Base-by-base conservation (phyloP, 306 rosid species). In the Rosa lucieae region DNA sequence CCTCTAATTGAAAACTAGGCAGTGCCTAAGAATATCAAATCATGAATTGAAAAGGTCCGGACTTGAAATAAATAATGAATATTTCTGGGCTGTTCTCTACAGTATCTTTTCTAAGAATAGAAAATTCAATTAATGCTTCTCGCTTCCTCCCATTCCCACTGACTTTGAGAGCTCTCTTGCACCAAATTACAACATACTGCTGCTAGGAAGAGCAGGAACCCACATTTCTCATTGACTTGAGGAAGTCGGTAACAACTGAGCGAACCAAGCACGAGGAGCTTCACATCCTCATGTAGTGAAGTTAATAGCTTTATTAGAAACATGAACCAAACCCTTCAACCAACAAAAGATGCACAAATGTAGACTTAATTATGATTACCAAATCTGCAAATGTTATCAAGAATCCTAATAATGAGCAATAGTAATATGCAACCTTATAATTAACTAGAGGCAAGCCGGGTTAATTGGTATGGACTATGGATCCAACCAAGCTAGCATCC, bases 21-120 rank as follows among this genome's bases (percentile, higher is more conserved):
- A 26, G 43, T 74, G 78, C 70, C 58, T 17, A 20, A 75, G 47
- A 73, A 75, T 40, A 74, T n/a, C 51, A 73, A 51, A 49, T 29
- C 32, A 73, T 0, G 32, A 10, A 10, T 10, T 59, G 39, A 23
- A 23, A 55, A 56, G 6, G 23, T 74, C 40, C 53, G 6, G 8
- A 46, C 78, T 21, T 39, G 69, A 73, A 21, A 56, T 46, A 43
- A 51, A 35, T 39, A 3, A 70, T 2, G 13, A 46, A 73, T 32
- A 3, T 11, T 17, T 51, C 29, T 18, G 35, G 18, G 5, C 51
- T n/a, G 17, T 43, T 8, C 12, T 9, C 52, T 5, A 69, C 14
- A 20, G 8, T n/a, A 10, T 11, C 13, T 20, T 69, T 69, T 21
- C 3, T 18, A 43, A 18, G 49, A 40, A 7, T 20, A 20, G 21